These are phyloP conservation scores for Wickerhamiella azymoides DNA, from an alignment of 805 yeast species.

Conservation along the genomic window DNA sequence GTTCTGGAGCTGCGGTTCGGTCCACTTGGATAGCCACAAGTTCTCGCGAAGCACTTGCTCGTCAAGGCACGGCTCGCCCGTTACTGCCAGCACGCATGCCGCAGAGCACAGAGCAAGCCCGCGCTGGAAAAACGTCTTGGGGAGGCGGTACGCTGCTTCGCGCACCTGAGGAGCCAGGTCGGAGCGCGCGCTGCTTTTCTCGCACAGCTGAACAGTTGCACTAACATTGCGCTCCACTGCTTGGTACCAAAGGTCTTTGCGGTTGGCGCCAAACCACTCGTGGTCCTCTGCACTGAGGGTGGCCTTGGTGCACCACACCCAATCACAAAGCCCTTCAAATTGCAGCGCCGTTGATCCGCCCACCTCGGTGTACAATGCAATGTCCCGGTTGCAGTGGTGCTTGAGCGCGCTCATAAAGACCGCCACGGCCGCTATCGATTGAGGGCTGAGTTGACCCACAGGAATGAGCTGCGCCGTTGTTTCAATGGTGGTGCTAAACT, in stretches of 20 bases:
- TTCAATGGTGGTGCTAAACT: background rate
- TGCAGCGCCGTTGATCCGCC: background rate
- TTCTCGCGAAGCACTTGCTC: background rate
- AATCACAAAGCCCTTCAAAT: constrained; percentile 2
- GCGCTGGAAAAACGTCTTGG: background rate
- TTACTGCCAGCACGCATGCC: background rate
- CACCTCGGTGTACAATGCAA: background rate
- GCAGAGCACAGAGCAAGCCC: background rate
- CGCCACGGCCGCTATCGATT: background rate
- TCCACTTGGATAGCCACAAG: background rate
- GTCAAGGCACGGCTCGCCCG: background rate
- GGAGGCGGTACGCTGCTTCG: background rate
- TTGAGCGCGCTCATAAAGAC: background rate
- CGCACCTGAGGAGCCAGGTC: background rate
- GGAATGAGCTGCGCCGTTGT: background rate
- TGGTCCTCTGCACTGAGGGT: background rate
- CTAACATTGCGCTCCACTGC: background rate
- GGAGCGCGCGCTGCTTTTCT: background rate
- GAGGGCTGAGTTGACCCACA: background rate
- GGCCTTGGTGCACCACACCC: background rate
- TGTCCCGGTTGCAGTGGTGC: background rate
- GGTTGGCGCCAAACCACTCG: background rate
- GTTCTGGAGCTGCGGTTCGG: background rate
- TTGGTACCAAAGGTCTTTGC: background rate
- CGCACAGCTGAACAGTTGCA: background rate